A percentile compares a stretch with the other conserved stretches of the same genome.
These are phyloP conservation scores for Rhizophora apiculata DNA, from an alignment of 345 rosid genomes.

Conservation along the genomic window DNA sequence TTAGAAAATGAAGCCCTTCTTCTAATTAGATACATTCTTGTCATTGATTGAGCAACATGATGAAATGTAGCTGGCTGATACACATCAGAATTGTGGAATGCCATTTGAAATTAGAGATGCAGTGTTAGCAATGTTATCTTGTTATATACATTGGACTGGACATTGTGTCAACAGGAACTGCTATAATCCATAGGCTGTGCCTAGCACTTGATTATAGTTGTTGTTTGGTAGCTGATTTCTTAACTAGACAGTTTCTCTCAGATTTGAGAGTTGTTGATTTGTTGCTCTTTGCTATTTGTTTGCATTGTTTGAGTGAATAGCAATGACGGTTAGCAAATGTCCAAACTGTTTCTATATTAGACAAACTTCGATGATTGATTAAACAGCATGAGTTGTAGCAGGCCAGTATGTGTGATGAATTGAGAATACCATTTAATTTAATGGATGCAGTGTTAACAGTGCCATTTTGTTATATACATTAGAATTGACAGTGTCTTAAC, in stretches of 20 bases:
- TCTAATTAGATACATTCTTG: no score
- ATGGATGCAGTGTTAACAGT: neutral
- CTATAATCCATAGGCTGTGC: neutral
- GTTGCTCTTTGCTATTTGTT: neutral
- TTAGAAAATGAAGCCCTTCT: no score
- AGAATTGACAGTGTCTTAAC: constrained; percentile 3
- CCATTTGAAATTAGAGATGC: no score
- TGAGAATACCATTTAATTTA: neutral
- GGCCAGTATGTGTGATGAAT: no score
- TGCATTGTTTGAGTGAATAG: neutral
- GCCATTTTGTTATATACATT: neutral
- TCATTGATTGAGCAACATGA: no score
- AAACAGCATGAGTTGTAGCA: neutral
- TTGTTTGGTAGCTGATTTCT: neutral
- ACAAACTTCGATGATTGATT: neutral
- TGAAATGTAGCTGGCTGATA: no score
- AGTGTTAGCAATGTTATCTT: no score
- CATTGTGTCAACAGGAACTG: no score
- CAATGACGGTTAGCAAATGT: constrained; percentile 3
- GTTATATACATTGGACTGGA: no score
- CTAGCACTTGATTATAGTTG: neutral
- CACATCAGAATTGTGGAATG: no score
- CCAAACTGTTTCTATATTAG: neutral
- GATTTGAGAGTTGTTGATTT: neutral
- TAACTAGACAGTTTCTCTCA: neutral